A percentile compares a stretch with the other conserved stretches of the same genome.
These are phyloP conservation scores for Zoysia japonica DNA, from an alignment of 176 grass and related monocot genomes.

Conservation along the genomic window DNA sequence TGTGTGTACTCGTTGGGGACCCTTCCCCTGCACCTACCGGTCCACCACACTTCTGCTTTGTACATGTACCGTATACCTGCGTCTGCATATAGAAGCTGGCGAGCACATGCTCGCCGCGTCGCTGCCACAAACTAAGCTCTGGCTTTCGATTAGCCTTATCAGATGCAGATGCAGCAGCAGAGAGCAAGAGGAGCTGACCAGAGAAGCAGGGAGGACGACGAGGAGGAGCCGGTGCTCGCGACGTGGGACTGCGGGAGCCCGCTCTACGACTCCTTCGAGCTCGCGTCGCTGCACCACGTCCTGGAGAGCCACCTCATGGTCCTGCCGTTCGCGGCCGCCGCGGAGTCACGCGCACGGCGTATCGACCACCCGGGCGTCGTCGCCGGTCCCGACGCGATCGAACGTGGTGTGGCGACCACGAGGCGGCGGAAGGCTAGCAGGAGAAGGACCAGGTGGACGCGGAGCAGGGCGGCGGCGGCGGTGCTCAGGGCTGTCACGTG, in stretches of 20 bases:
- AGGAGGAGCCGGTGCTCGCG: conserved; percentile 7
- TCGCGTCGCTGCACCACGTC: conserved; percentile 49
- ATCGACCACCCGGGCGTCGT: background rate
- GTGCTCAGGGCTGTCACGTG: conserved; percentile 9
- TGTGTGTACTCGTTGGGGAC: background rate
- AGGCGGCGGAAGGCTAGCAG: background rate
- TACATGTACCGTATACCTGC: background rate
- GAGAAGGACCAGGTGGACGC: background rate
- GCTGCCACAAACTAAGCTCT: background rate
- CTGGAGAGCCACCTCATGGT: conserved; percentile 53
- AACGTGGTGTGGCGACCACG: background rate
- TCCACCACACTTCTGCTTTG: background rate
- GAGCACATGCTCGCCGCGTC: background rate
- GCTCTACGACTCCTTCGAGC: conserved; percentile 72
- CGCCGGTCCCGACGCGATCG: background rate
- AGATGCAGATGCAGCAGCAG: conserved; percentile 1
- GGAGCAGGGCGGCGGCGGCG: background rate
- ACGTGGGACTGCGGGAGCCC: conserved; percentile 73
- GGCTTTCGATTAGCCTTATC: background rate
- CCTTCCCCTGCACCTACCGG: background rate
- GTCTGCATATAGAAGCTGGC: background rate
- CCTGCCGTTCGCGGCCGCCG: conserved; percentile 36
- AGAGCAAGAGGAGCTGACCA: background rate
- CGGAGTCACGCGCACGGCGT: background rate
- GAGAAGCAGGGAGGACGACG: background rate